phyloP scores from a whole-genome alignment of 768 basidiomycete species.

The Dentipellis fragilis region DNA sequence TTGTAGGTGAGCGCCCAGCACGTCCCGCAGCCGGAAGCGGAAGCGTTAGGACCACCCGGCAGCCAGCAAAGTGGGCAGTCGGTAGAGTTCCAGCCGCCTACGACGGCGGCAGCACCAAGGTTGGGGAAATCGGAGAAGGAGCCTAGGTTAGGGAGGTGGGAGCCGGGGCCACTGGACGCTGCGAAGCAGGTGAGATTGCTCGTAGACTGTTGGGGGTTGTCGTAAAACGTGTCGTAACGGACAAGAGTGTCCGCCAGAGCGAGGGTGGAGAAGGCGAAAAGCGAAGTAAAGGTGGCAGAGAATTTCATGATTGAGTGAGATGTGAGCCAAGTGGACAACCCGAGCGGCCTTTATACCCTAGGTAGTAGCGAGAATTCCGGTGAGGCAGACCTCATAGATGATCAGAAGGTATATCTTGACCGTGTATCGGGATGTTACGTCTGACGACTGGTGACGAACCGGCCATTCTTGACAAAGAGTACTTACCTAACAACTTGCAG shows the following conservation, averaged over 20 bases:
- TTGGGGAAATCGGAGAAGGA: conserved; percentile 12
- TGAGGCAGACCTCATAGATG: too few relatives aligned
- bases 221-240: conserved; percentile 1
- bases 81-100: conserved; percentile 20
- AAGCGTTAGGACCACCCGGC: too few relatives aligned
- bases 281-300: not conserved
- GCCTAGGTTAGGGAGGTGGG: conserved; percentile 6
- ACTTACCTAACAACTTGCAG: not conserved
- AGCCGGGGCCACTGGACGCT: conserved; percentile 14
- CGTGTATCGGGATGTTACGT: not conserved
- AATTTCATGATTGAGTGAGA: not conserved
- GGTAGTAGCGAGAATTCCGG: too few relatives aligned
- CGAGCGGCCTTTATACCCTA: too few relatives aligned
- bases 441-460: not conserved
- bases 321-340: too few relatives aligned
- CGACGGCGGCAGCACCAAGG: conserved; percentile 17
- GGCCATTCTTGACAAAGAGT: not conserved
- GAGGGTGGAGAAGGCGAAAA: not conserved
- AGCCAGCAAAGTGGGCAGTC: too few relatives aligned
- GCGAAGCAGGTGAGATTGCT: conserved; percentile 12
- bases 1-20: conserved; percentile 23
- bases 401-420: too few relatives aligned
- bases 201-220: conserved; percentile 3
- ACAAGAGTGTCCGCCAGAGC: not conserved
- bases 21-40: too few relatives aligned